Evolutionary conservation across 2,329 filamentous ascomycete genomes (phyloP).

Genomic region (Beauveria sp.): DNA sequence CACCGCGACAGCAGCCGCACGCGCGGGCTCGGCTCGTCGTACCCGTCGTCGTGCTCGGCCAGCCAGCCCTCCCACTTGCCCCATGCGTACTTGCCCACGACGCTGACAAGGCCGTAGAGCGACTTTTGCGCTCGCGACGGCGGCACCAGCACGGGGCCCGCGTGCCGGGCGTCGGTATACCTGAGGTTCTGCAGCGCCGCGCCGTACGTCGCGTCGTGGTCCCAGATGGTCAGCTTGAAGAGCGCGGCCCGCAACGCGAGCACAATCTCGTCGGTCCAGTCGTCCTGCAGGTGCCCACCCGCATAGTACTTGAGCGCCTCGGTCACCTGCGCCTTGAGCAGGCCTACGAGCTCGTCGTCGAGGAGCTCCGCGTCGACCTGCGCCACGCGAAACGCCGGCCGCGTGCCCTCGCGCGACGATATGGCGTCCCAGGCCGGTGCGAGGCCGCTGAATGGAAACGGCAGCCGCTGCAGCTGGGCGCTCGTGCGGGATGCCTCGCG

Average conservation of each 20-base stretch:
- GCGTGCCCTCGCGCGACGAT: slow-evolving; percentile 67
- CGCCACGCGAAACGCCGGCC: slow-evolving; percentile 83
- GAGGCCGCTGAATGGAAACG: slow-evolving; percentile 55
- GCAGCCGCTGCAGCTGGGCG: slow-evolving; percentile 48
- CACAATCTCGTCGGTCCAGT: slow-evolving; percentile 81
- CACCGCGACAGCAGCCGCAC: slow-evolving; percentile 56
- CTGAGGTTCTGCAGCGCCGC: slow-evolving; percentile 85
- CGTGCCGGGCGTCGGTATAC: slow-evolving; percentile 74
- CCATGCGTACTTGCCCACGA: slow-evolving; percentile 86
- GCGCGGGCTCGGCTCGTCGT: slow-evolving; percentile 49
- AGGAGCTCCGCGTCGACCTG: slow-evolving; percentile 94
- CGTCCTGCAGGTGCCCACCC: slow-evolving; percentile 65
- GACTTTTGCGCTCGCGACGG: slow-evolving; percentile 79
- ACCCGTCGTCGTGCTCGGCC: slow-evolving; percentile 66
- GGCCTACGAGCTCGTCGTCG: slow-evolving; percentile 82
- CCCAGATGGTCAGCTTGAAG: slow-evolving; percentile 96
- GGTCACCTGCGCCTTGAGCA: slow-evolving; percentile 77
- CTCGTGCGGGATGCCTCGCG: slow-evolving; percentile 46
- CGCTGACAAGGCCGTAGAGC: slow-evolving; percentile 75
- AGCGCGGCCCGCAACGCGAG: slow-evolving; percentile 68
- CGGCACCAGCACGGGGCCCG: slow-evolving; percentile 53
- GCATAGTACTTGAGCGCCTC: slow-evolving; percentile 85
- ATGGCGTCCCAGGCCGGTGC: slow-evolving; percentile 61
- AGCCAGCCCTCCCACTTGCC: slow-evolving; percentile 86
- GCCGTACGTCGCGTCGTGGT: slow-evolving; percentile 91